Evolutionary conservation across 257 asterid genomes (phyloP), one percentile per base, ranked within the genome.

Genomic region (Sherardia arvensis): DNA sequence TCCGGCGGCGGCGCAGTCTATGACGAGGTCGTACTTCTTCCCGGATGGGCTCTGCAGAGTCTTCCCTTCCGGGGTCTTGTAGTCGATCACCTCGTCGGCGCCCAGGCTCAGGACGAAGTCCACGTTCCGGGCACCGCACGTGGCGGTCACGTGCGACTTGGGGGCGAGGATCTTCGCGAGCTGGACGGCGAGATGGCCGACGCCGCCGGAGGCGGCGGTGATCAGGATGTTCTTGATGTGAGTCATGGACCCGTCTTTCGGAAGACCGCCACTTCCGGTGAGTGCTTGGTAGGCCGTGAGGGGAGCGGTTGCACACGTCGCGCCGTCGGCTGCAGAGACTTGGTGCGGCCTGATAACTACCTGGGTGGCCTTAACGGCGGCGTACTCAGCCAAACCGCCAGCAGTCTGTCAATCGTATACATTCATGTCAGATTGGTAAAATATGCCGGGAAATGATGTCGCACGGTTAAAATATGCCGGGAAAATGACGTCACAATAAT

Each of bases 301-400:
- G 3, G 56, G 26, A 49, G 56, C 56, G 23, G 26, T 49, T 49
- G 56, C 56, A 15, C n/a, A 26, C 14, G 51, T 14, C 12, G 93
- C 77, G 1, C 61, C 93, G 14, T 81, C 84, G 0, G 84, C 85
- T 0, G 91, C 79, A 15, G 95, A 81, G 4, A 84, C 84, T 73
- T 75, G 67, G 0, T 76, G 38, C 1, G 89, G 95, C 70, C 87
- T 66, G n/a, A 18, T 36, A 49, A 77, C 84, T 0, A 85, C 85
- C 61, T 75, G 27, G 43, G 22, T 71, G 64, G 76, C 87, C 72
- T 81, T 89, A 0, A 84, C 86, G 62, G 81, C 79, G 2, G 64
- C 84, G 32, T 79, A 86, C 60, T 86, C 94, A 0, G 96, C 76
- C 68, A 86, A 62, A 7, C 96, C 96, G 27, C 96, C 95, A 3